Base-by-base conservation (phyloP, 2,329 filamentous ascomycete species). In the Trichoderma sp. region DNA sequence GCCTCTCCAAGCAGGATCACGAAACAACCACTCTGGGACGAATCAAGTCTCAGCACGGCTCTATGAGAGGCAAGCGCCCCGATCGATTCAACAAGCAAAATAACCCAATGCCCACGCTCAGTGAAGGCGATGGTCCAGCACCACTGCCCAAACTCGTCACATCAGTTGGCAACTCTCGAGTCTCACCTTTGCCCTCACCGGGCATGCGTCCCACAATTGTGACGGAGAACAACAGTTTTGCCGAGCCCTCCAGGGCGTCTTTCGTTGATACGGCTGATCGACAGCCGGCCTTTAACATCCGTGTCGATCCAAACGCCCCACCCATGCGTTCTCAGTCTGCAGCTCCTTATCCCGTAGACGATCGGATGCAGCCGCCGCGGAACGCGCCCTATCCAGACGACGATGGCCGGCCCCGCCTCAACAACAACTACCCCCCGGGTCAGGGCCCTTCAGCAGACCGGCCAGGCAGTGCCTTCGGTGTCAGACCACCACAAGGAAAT, bases 1-100 rank as follows among this genome's bases (percentile, higher is more conserved):
- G 93, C 4, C 85, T 98, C 61, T 97, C 94, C 3, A 95, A 95
- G 82, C 88, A 91, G 76, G 96, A 98, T 77, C 96, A 99, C 79
- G 95, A 98, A 81, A 93, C 94, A 70, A 91, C 97, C 55, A 95
- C 96, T 0, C 90, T 99, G 74, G 92, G 90, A 65, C 90, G 92
- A 68, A 98, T 99, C 84, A 97, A 92, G 81, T 94, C 90, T 4
- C 90, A 92, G 74, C 89, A 94, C 77, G 92, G 91, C 17, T 93
- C 91, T 17, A 89, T 91, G 77, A 84, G 88, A 64, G 89, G 89
- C 36, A 84, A 85, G 76, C 84, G 89, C 68, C 89, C 89, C 0
- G 88, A 90, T 43, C 84, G 89, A 55, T 89, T 91, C 79, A 85
- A 85, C 79, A 85, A 86, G 75, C 84, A 86, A 72, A 76, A 79